Conservation (phyloP, 176 grass and related monocot genomes). For the Elymus sibiricus region DNA sequence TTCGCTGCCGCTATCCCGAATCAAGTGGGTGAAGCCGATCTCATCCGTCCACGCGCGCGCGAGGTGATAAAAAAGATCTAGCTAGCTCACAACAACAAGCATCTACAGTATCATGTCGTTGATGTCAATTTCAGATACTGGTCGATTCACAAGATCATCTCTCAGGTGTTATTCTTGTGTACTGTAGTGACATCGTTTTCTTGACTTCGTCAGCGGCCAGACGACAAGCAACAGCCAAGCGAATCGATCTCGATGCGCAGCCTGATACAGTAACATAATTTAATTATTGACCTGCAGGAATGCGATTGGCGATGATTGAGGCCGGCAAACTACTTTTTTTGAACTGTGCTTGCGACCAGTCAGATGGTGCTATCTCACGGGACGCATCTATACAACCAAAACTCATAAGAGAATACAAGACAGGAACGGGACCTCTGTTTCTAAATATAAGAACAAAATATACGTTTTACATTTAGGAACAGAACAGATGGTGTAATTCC, state of each 20-base stretch:
- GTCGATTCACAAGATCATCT: background rate
- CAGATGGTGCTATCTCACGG: background rate
- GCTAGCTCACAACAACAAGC: background rate
- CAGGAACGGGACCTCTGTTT: too few relatives aligned
- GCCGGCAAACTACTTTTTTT: background rate
- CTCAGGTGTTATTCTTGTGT: background rate
- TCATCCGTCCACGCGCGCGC: background rate
- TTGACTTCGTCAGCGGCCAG: background rate
- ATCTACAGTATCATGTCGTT: background rate
- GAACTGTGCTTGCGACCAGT: background rate
- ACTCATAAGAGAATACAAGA: background rate
- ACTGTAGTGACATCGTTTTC: background rate
- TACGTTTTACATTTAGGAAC: too few relatives aligned
- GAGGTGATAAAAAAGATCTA: background rate
- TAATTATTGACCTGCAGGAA: background rate
- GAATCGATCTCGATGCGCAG: background rate
- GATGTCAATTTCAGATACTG: background rate
- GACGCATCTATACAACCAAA: background rate
- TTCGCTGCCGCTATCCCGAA: background rate
- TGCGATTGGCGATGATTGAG: background rate
- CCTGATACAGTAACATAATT: conserved; percentile 4
- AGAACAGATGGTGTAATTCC: too few relatives aligned
- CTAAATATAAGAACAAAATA: too few relatives aligned
- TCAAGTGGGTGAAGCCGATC: background rate
- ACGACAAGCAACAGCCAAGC: background rate